Evolutionary conservation across 768 basidiomycete genomes (phyloP).

Genomic region (Amanita fuliginea): DNA sequence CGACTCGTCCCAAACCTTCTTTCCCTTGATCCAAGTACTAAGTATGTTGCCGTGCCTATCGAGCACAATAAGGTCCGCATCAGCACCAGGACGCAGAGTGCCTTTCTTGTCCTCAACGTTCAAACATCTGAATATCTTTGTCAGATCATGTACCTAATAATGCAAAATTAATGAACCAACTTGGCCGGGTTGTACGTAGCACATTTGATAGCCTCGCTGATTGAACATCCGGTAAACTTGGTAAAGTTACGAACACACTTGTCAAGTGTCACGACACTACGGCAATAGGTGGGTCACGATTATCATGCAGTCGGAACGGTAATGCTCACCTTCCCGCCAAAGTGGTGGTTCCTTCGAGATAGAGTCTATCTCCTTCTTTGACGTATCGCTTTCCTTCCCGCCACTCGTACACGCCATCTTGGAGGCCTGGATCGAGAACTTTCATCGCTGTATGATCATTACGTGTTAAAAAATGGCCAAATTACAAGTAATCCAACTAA

Average conservation of each 20-base stretch:
- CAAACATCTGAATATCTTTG: constrained; percentile 43
- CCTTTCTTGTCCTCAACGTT: constrained; percentile 76
- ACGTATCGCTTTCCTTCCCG: constrained; percentile 72
- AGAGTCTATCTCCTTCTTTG: constrained; percentile 73
- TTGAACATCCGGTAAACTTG: constrained; percentile 71
- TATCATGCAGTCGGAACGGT: constrained; percentile 1
- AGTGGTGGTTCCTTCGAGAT: constrained; percentile 76
- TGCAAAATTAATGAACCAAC: constrained; percentile 22
- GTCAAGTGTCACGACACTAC: constrained; percentile 71
- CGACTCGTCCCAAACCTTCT: constrained; percentile 45
- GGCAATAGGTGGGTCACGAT: constrained; percentile 1
- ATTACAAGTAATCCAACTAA: constrained; percentile 19
- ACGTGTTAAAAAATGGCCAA: not conserved
- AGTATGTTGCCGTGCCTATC: constrained; percentile 55
- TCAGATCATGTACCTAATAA: not conserved
- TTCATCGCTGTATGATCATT: constrained; percentile 50
- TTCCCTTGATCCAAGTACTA: constrained; percentile 70
- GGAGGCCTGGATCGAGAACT: constrained; percentile 74
- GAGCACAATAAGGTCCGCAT: constrained; percentile 77
- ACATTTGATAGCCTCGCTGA: constrained; percentile 78
- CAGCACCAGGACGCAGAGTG: constrained; percentile 68
- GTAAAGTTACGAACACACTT: constrained; percentile 82
- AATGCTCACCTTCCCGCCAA: constrained; percentile 72
- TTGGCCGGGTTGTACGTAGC: constrained; percentile 80
- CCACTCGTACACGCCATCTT: constrained; percentile 83